A percentile compares a stretch with the other conserved stretches of the same genome.
These are phyloP conservation scores for Botryosphaeria dothidea DNA, from an alignment of 2,329 filamentous ascomycete genomes.

Conservation along the genomic window DNA sequence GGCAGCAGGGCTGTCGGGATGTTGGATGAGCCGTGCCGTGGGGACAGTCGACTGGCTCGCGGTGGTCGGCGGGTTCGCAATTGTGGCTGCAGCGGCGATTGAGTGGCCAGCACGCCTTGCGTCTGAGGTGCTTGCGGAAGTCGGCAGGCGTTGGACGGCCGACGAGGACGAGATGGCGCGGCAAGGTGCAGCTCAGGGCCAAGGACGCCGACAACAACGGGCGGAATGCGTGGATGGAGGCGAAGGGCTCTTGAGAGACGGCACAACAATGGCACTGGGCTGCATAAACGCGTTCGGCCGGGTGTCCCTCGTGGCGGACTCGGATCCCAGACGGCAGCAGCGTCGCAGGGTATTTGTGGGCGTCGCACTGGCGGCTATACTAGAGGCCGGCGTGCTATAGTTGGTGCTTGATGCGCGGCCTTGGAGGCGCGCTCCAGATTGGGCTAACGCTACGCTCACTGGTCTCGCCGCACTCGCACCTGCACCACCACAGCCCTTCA, in stretches of 20 bases:
- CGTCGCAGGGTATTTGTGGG: conserved; percentile 11
- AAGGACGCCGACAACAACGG: neutral
- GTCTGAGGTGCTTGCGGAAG: neutral
- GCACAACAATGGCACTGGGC: neutral
- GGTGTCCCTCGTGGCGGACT: conserved; percentile 7
- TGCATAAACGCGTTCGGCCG: conserved; percentile 2
- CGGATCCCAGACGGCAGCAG: conserved; percentile 9
- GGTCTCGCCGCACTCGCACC: conserved; percentile 5
- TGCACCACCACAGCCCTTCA: conserved; percentile 8
- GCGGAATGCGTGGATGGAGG: neutral
- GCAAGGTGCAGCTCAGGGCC: neutral
- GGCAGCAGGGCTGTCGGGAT: conserved; percentile 4
- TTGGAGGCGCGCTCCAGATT: conserved; percentile 11
- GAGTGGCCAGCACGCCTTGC: conserved; percentile 1
- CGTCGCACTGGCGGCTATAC: conserved; percentile 16
- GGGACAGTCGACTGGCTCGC: neutral
- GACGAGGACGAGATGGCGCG: neutral
- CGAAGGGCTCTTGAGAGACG: neutral
- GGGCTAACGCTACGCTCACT: neutral
- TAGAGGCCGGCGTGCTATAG: conserved; percentile 9
- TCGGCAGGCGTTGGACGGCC: neutral
- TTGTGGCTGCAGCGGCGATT: neutral
- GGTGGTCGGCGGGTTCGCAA: neutral
- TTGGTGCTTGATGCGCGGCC: conserved; percentile 15
- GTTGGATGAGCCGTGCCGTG: conserved; percentile 8